Conservation (phyloP, 805 yeast species). For the Yueomyces sinensis region DNA sequence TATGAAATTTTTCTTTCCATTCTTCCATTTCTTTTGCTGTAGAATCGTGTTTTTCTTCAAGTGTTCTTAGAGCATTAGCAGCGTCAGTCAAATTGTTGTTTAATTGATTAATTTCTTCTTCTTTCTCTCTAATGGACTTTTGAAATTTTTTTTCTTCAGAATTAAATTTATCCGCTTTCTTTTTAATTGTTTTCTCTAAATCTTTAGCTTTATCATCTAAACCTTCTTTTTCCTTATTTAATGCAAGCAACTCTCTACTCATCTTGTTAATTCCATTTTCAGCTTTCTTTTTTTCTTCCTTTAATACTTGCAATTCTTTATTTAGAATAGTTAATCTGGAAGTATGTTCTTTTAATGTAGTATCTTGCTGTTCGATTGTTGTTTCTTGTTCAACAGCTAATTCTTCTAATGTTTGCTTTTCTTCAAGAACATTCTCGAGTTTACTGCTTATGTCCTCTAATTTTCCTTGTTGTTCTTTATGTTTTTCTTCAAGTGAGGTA, state of each 20-base stretch:
- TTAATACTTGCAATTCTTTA: constrained; percentile 15
- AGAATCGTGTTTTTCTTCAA: constrained; percentile 13
- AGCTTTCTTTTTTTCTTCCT: constrained; percentile 40
- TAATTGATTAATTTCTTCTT: constrained; percentile 7
- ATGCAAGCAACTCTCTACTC: constrained; percentile 66
- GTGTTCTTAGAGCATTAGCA: constrained; percentile 3
- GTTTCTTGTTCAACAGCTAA: constrained; percentile 12
- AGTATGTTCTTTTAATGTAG: constrained; percentile 5
- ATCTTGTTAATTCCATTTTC: constrained; percentile 85
- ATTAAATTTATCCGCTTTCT: constrained; percentile 16
- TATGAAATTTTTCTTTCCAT: constrained; percentile 15
- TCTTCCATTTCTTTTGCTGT: constrained; percentile 16
- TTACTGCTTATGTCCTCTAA: constrained; percentile 1
- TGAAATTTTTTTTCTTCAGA: constrained; percentile 9
- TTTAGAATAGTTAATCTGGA: constrained; percentile 14
- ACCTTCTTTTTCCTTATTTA: constrained; percentile 46
- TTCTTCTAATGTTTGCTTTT: constrained; percentile 10
- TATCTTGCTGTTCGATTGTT: constrained; percentile 22
- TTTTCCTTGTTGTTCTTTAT: constrained; percentile 3
- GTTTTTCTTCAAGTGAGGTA: constrained; percentile 7
- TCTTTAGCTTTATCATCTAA: constrained; percentile 30
- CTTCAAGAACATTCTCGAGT: constrained; percentile 9
- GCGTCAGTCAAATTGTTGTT: constrained; percentile 5
- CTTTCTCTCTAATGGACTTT: constrained; percentile 9
- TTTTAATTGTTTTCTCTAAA: constrained; percentile 33